phyloP scores from a whole-genome alignment of 208 protist species.

The Naegleria lovaniensis region DNA sequence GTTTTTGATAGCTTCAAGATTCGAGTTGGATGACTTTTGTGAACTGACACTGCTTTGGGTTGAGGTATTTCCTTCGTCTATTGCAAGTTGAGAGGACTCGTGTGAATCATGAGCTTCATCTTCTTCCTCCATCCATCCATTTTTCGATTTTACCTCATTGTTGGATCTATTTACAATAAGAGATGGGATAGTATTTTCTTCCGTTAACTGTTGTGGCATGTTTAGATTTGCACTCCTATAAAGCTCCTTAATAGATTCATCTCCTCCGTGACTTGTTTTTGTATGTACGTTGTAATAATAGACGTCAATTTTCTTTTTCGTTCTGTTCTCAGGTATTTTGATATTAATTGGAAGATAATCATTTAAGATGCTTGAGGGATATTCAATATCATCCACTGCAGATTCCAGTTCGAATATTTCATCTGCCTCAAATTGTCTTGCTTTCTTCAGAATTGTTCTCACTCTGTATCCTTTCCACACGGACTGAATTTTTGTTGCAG shows the following conservation, averaged over 20 bases:
- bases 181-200: not conserved
- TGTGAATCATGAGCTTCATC: not conserved
- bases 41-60: not conserved
- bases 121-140: not conserved
- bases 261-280: not conserved
- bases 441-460: not conserved
- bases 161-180: not conserved
- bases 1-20: not conserved
- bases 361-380: not conserved
- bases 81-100: not conserved
- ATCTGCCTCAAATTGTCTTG: not conserved
- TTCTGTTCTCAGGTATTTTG: not conserved
- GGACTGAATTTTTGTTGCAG: not conserved
- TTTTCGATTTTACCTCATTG: not conserved
- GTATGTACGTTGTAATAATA: not conserved
- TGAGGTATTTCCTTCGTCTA: not conserved
- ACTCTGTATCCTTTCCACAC: conserved; percentile 4
- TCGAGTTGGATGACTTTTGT: not conserved
- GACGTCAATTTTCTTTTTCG: not conserved
- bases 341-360: not conserved
- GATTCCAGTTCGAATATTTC: not conserved
- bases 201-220: not conserved
- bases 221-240: not conserved
- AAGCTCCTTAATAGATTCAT: not conserved
- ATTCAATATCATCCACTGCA: not conserved